Conservation (phyloP, 352 stramenopile species). For the Phytopythium delawarense region DNA sequence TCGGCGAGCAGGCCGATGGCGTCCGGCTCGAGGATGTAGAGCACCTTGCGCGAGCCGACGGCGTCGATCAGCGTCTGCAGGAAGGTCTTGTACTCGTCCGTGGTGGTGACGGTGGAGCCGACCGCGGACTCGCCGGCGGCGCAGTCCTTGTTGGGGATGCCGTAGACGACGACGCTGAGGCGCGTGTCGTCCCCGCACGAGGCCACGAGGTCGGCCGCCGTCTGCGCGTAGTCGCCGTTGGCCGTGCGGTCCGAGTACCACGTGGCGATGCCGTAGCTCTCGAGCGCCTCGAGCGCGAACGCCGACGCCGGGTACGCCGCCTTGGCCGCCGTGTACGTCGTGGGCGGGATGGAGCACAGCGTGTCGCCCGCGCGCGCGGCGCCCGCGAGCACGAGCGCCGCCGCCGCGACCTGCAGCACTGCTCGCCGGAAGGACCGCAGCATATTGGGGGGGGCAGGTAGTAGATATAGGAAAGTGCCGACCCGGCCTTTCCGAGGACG, state of each 20-base stretch:
- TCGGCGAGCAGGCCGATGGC: slow-evolving; percentile 51
- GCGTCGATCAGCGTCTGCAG: slow-evolving; percentile 34
- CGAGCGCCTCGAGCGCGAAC: slow-evolving; percentile 44
- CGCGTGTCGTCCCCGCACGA: slow-evolving; percentile 33
- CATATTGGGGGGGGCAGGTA: slow-evolving; percentile 1
- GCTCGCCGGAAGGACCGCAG: slow-evolving; percentile 2
- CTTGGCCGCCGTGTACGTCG: slow-evolving; percentile 43
- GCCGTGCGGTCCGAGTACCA: slow-evolving; percentile 59
- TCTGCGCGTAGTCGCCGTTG: slow-evolving; percentile 34
- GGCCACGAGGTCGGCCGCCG: slow-evolving; percentile 25
- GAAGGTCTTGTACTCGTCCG: slow-evolving; percentile 43
- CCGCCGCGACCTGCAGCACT: slow-evolving; percentile 1
- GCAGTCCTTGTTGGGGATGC: slow-evolving; percentile 75
- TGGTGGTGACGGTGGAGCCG: slow-evolving; percentile 31
- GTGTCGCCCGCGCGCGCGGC: slow-evolving; percentile 21
- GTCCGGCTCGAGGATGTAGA: slow-evolving; percentile 71
- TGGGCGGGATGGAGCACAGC: slow-evolving; percentile 45
- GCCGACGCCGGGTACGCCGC: slow-evolving; percentile 32
- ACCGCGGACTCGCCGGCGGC: slow-evolving; percentile 40
- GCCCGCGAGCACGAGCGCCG: slow-evolving; percentile 1
- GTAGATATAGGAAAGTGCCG: neutral
- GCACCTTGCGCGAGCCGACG: slow-evolving; percentile 50
- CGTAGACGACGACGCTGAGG: slow-evolving; percentile 65
- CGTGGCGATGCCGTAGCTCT: slow-evolving; percentile 51
- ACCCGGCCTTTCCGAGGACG: neutral